Conservation (phyloP, 139 green algal species). For the Diplosphaera chodatii region DNA sequence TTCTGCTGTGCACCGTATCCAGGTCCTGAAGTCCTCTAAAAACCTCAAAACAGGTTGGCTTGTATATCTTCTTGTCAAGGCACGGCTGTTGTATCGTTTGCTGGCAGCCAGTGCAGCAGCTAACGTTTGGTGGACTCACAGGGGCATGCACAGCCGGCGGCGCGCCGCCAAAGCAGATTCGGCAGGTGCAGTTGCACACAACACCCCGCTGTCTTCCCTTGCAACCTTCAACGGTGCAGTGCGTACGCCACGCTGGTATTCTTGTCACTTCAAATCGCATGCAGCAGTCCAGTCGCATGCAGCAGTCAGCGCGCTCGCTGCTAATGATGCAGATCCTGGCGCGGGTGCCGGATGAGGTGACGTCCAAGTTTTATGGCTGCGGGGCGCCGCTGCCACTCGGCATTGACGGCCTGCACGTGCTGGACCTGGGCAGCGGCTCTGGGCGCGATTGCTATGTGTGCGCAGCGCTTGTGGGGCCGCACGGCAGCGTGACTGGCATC, state of each 20-base stretch:
- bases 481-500: constrained; percentile 74
- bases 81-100: too few relatives aligned
- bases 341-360: constrained; percentile 32
- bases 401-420: constrained; percentile 57
- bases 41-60: constrained; percentile 17
- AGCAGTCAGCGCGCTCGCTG: background rate
- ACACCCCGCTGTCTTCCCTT: too few relatives aligned
- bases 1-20: too few relatives aligned
- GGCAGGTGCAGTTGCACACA: background rate
- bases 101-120: too few relatives aligned
- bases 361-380: constrained; percentile 87
- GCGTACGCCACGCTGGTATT: too few relatives aligned
- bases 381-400: constrained; percentile 84
- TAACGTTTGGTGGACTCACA: too few relatives aligned
- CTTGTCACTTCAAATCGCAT: too few relatives aligned
- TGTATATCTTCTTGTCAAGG: too few relatives aligned
- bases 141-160: background rate
- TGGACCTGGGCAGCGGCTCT: constrained; percentile 77
- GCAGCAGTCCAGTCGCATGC: too few relatives aligned
- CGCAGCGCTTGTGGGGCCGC: constrained; percentile 76
- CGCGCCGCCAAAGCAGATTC: background rate
- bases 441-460: constrained; percentile 93
- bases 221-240: too few relatives aligned
- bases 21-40: background rate
- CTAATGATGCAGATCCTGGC: constrained; percentile 16